These are phyloP conservation scores for Serendipita sp. DNA, from an alignment of 768 basidiomycete species.

Conservation along the genomic window DNA sequence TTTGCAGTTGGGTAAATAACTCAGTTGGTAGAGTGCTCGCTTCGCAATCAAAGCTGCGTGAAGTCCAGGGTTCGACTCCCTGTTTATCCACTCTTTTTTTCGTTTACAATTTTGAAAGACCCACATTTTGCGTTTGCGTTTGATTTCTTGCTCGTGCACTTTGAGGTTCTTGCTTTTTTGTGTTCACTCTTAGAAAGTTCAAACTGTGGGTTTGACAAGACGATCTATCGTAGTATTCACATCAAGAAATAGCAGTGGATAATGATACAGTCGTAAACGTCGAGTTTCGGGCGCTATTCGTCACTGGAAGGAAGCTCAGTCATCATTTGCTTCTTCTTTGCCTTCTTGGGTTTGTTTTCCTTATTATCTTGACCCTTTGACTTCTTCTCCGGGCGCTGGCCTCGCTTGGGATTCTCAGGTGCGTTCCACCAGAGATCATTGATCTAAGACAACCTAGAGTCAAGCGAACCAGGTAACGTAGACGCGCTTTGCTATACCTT, in stretches of 20 bases:
- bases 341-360: not conserved
- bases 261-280: not conserved
- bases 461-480: not conserved
- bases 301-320: not conserved
- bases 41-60: conserved; percentile 7
- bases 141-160: too few relatives aligned
- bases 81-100: conserved; percentile 5
- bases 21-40: conserved; percentile 9
- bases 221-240: not conserved
- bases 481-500: not conserved
- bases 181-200: not conserved
- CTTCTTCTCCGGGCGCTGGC: not conserved
- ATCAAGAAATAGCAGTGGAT: not conserved
- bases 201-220: not conserved
- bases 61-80: conserved; percentile 9
- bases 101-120: not conserved
- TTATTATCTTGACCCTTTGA: not conserved
- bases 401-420: not conserved
- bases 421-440: conserved; percentile 1
- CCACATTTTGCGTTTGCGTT: too few relatives aligned
- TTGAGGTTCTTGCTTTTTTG: too few relatives aligned
- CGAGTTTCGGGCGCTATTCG: not conserved
- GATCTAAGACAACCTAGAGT: not conserved
- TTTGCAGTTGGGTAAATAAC: conserved; percentile 4
- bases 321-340: not conserved